Percentiles rank a stretch among this genome's conserved stretches.
Evolutionary conservation across 1,284 basidiomycete species (phyloP).

Genomic region (Ceratobasidium sp.): DNA sequence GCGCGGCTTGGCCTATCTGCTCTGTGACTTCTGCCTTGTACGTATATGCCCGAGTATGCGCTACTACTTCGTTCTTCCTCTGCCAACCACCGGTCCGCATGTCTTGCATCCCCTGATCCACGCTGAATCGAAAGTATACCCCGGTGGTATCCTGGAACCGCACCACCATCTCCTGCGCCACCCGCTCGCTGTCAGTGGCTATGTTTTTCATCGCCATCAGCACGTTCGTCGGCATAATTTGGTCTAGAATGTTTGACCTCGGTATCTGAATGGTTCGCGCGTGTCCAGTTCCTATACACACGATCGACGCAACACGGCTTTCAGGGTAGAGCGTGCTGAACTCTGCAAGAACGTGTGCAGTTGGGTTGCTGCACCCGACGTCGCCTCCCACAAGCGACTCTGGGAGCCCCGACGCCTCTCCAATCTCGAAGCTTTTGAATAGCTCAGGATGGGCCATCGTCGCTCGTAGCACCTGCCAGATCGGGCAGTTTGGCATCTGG

Average conservation of each 20-base stretch:
- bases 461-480: conserved; percentile 23
- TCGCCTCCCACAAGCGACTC: conserved; percentile 4
- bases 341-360: conserved; percentile 19
- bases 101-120: neutral
- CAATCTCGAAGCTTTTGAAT: conserved; percentile 17
- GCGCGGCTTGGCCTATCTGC: neutral
- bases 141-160: neutral
- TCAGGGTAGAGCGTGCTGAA: conserved; percentile 1
- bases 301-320: neutral
- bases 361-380: conserved; percentile 24
- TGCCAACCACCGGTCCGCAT: neutral
- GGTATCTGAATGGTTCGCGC: neutral
- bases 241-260: neutral
- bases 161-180: conserved; percentile 10
- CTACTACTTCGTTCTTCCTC: neutral
- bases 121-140: neutral
- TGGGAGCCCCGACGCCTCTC: neutral
- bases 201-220: conserved; percentile 4
- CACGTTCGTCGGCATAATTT: neutral
- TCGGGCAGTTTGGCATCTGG: neutral
- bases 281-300: conserved; percentile 28
- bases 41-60: neutral
- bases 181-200: conserved; percentile 14
- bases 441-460: conserved; percentile 18
- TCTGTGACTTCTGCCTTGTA: neutral